phyloP scores from a whole-genome alignment of 2,329 filamentous ascomycete species.

The Ceratocystis papillata region DNA sequence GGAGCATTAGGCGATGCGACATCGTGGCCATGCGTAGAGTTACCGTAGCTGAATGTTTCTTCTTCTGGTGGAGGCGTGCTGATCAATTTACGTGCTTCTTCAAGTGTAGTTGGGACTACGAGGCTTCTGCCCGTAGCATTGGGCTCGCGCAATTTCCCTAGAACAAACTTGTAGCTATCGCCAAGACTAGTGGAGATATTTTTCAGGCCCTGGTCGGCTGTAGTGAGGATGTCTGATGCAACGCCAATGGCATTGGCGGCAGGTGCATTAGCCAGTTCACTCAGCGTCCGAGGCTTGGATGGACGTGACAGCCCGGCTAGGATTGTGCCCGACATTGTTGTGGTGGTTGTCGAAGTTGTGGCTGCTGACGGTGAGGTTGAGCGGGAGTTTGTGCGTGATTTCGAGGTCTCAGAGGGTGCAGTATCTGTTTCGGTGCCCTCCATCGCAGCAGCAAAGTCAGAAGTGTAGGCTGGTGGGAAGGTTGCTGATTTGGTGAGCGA shows the following conservation, averaged over 20 bases:
- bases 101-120: slow-evolving; percentile 73
- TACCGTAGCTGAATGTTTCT: slow-evolving; percentile 38
- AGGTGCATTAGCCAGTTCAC: slow-evolving; percentile 75
- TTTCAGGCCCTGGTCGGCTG: slow-evolving; percentile 84
- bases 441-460: slow-evolving; percentile 31
- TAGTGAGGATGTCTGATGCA: slow-evolving; percentile 73
- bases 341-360: background rate
- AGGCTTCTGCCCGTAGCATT: slow-evolving; percentile 37
- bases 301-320: slow-evolving; percentile 24
- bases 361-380: background rate
- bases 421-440: slow-evolving; percentile 21
- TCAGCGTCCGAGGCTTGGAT: slow-evolving; percentile 57
- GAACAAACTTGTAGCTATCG: slow-evolving; percentile 84
- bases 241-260: slow-evolving; percentile 63
- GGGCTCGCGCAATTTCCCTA: slow-evolving; percentile 71
- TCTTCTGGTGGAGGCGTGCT: slow-evolving; percentile 56
- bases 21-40: slow-evolving; percentile 30
- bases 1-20: background rate
- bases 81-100: slow-evolving; percentile 83
- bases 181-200: slow-evolving; percentile 84
- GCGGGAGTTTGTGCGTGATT: background rate
- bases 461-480: slow-evolving; percentile 47
- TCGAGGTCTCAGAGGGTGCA: background rate
- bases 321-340: slow-evolving; percentile 8
- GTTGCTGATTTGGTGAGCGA: slow-evolving; percentile 40